Base-by-base conservation (phyloP, 257 asterid genomes). In the Phtheirospermum japonicum region DNA sequence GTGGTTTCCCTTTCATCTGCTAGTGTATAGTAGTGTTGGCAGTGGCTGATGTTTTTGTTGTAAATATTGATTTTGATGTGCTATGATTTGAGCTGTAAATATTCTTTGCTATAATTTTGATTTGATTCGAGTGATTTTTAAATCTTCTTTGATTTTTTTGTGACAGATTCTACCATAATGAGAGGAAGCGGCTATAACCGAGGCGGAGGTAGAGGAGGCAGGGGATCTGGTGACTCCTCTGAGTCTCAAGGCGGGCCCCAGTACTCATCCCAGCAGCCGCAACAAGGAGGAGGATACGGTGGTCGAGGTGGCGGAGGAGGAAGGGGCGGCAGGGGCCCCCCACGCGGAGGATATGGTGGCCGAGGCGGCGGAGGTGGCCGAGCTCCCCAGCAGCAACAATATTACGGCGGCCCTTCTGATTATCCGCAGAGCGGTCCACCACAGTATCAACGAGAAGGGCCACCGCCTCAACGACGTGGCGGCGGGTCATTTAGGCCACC, bases 401-500 rank as follows among this genome's bases (percentile, higher is more conserved):
- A 54, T 57, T 17, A 61, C n/a, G 65, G 73, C 28, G 73, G 69
- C 32, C 69, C 69, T 17, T 43, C 73, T 31, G 77, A 73, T 17
- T 61, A 73, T 48, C 77, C 67, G 59, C 77, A 73, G 13, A 71
- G 31, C 9, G 55, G 31, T 19, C 55, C 28, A 9, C 55, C 34
- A 4, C 34, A 51, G 2, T 75, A 77, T 51, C 84, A 60, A 45
- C 78, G 75, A 48, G 84, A 80, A n/a, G 82, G 83, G 30, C 72
- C 75, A 46, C 54, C 80, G 3, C 83, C 82, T 37, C 71, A 66
- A 32, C 78, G 78, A 66, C 65, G 80, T 62, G 71, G 79, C 72
- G 86, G 78, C 72, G 86, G 79, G 76, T 83, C 79, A 64, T 74
- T 82, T 14, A 73, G 85, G 77, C 83, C 82, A 51, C 77, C 83